Conservation (phyloP, 345 rosid genomes). For the Diplotaxis tenuifolia region DNA sequence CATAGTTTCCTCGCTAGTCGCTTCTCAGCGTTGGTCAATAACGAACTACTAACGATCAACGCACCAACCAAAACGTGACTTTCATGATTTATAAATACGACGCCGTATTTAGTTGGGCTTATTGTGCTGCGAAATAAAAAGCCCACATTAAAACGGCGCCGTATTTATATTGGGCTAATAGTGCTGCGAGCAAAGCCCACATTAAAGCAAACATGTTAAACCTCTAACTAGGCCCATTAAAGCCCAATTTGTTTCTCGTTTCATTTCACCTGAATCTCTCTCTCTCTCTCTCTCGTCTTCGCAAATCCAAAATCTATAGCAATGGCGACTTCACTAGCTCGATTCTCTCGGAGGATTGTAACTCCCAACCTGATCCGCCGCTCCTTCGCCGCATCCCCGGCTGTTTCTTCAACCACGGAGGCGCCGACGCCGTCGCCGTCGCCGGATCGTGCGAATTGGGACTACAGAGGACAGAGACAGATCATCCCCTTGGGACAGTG, state of each 20-base stretch:
- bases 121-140: too few relatives aligned
- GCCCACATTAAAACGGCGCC: too few relatives aligned
- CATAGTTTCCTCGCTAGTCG: too few relatives aligned
- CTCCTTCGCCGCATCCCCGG: slow-evolving; percentile 35
- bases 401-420: slow-evolving; percentile 48
- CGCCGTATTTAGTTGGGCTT: too few relatives aligned
- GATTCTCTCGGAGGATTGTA: slow-evolving; percentile 49
- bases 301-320: slow-evolving; percentile 8
- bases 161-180: too few relatives aligned
- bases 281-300: background rate
- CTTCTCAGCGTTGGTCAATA: too few relatives aligned
- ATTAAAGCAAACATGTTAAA: too few relatives aligned
- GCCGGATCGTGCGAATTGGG: slow-evolving; percentile 89
- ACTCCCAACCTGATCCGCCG: slow-evolving; percentile 33
- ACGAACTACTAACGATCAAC: too few relatives aligned
- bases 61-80: too few relatives aligned
- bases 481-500: slow-evolving; percentile 92
- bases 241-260: background rate
- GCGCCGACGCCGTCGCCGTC: slow-evolving; percentile 53
- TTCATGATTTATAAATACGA: too few relatives aligned
- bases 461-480: slow-evolving; percentile 92
- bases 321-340: slow-evolving; percentile 65
- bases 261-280: slow-evolving; percentile 11
- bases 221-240: background rate
- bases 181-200: too few relatives aligned